Base-by-base conservation (phyloP, 768 basidiomycete species). In the Amanita brunnescens region DNA sequence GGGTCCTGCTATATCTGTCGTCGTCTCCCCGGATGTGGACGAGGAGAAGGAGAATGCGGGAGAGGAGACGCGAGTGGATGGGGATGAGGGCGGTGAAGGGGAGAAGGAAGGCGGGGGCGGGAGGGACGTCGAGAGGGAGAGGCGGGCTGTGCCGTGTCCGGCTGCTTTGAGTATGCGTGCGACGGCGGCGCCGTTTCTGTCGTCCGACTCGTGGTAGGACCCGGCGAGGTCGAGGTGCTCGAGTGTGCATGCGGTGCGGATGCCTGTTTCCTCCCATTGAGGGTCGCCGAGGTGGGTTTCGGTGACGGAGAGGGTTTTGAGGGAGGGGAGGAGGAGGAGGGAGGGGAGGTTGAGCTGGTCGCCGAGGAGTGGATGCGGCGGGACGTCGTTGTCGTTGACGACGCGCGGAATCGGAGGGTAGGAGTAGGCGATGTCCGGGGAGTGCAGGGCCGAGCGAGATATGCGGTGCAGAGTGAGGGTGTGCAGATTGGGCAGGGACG, bases 251-350 rank as follows among this genome's bases (percentile, higher is more conserved):
- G 63, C 61, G 52, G 77, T 70, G 33, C 73, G 72, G 10, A 14
- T 16, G 0, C 16, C 30, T n/a, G 70, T 72, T 21, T 69, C 67
- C n/a, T 71, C 65, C 82, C 81, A 83, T 32, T 67, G 68, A 43
- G 68, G 67, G 62, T 83, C 80, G 13, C 83, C 84, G 51, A 88
- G 74, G 65, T 86, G 85, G 0, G 83, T 85, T 60, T 86, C 84
- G 51, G 75, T 76, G 58, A 88, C 78, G 38, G 73, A 72, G 56
- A 88, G 80, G 55, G 73, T 75, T 24, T 70, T 73, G 34, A 88
- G 78, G 40, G 77, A 70, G 6, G 81, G 75, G 42, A 88, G 72
- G 56, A 75, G 74, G 44, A 88, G 74, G 48, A 88, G 77, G 10
- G 77, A 79, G 1, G 85, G 84, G 1, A 88, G 75, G 16, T 70